A percentile compares a stretch with the other conserved stretches of the same genome.
Evolutionary conservation across 768 basidiomycete genomes (phyloP).

Genomic region (Rhodotorula toruloides): DNA sequence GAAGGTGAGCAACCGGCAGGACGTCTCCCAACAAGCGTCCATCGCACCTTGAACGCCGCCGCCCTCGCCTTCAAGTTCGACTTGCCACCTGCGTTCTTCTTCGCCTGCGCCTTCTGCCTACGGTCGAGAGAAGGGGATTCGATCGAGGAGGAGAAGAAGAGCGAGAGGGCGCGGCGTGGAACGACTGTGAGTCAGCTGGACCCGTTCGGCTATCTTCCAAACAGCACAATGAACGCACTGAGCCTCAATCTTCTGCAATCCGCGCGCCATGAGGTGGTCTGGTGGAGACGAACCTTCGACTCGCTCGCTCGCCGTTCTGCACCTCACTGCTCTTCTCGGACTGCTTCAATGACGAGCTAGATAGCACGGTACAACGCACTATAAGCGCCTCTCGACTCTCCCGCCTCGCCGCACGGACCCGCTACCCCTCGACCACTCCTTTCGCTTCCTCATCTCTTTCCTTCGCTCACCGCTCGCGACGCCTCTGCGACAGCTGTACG

Average conservation of each 20-base stretch:
- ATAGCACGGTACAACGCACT: too few species aligned
- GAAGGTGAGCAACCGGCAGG: too few species aligned
- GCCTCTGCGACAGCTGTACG: too few species aligned
- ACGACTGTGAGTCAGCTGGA: not conserved
- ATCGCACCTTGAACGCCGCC: slow-evolving; percentile 5
- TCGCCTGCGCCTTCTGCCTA: not conserved
- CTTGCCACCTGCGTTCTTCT: slow-evolving; percentile 4
- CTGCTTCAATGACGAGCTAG: too few species aligned
- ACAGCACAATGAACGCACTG: not conserved
- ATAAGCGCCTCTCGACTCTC: not conserved
- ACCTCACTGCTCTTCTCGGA: fast-evolving
- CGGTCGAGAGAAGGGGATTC: not conserved
- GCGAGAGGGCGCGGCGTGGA: not conserved
- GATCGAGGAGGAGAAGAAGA: not conserved
- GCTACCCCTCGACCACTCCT: too few species aligned
- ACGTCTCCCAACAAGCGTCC: not conserved
- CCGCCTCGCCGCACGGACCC: not conserved
- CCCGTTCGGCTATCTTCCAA: too few species aligned
- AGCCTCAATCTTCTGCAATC: slow-evolving; percentile 5
- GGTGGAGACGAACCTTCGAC: not conserved
- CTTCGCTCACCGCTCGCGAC: not conserved
- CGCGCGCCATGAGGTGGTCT: not conserved
- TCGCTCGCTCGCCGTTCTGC: not conserved
- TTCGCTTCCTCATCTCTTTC: too few species aligned
- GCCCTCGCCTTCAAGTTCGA: slow-evolving; percentile 1